These are phyloP conservation scores for Barbarea vulgaris DNA, from an alignment of 345 rosid genomes.

Conservation along the genomic window DNA sequence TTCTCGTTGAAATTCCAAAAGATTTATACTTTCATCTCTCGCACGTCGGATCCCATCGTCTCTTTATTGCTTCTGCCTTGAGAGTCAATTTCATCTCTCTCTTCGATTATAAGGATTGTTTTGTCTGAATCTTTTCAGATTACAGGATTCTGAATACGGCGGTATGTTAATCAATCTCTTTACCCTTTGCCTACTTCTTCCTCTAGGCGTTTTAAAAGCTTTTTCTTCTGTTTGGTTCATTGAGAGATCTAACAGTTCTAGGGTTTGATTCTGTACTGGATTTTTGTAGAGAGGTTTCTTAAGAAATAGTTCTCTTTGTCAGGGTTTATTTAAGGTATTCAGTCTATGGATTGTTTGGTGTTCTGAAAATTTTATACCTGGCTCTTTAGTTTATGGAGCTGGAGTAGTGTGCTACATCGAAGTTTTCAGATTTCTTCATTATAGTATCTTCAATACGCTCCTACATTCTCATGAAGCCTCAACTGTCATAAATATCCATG, in stretches of 20 bases:
- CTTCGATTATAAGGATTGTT: background rate
- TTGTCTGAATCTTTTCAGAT: background rate
- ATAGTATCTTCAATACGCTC: background rate
- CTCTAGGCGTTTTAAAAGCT: background rate
- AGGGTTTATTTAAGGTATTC: background rate
- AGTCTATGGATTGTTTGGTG: background rate
- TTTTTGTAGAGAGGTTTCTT: background rate
- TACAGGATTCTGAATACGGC: conserved; percentile 1
- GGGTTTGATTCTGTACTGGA: conserved; percentile 13
- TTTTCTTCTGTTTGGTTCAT: background rate
- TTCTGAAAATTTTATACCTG: background rate
- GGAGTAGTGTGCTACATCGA: background rate
- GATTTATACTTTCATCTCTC: conserved; percentile 6
- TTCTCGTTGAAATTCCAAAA: background rate
- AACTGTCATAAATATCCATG: background rate
- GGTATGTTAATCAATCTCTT: conserved; percentile 26
- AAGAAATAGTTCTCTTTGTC: background rate
- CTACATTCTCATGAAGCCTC: background rate
- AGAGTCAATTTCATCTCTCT: background rate
- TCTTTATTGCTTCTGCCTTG: background rate
- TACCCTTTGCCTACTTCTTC: background rate
- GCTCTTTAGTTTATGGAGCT: background rate
- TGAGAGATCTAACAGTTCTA: conserved; percentile 20
- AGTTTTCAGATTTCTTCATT: background rate
- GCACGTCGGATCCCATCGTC: conserved; percentile 17